phyloP scores from a whole-genome alignment of 495 filamentous ascomycete genomes.

The Viridothelium virens region DNA sequence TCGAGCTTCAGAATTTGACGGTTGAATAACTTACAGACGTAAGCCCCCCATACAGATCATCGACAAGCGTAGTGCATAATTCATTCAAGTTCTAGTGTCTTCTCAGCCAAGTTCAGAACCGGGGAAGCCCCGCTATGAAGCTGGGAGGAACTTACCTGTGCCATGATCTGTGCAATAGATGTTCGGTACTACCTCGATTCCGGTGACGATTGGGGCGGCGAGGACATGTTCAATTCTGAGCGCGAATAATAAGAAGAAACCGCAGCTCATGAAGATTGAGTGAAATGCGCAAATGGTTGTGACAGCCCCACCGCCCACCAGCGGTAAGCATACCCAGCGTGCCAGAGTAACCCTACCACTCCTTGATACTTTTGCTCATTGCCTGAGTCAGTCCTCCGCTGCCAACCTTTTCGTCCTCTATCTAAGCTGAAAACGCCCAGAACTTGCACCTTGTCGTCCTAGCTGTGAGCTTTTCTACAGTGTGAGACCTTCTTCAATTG shows the following conservation, averaged over 20 bases:
- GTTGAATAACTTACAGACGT: slow-evolving; percentile 60
- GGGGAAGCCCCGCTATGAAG: background rate
- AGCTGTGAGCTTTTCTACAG: no score
- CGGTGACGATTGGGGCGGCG: no score
- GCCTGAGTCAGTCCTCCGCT: slow-evolving; percentile 31
- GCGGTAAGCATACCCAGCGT: no score
- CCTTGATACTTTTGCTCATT: background rate
- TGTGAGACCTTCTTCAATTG: background rate
- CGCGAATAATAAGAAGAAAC: background rate
- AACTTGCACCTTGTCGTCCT: background rate
- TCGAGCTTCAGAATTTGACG: background rate
- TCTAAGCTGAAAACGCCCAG: background rate
- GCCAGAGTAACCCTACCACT: no score
- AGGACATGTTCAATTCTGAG: background rate
- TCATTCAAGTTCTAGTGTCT: slow-evolving; percentile 44
- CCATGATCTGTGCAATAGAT: background rate
- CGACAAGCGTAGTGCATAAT: slow-evolving; percentile 81
- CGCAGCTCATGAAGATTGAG: no score
- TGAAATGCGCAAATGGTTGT: no score
- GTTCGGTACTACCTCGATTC: background rate
- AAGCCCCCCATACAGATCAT: slow-evolving; percentile 81
- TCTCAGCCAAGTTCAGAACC: background rate
- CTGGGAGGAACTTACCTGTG: background rate
- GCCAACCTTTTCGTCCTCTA: slow-evolving; percentile 22
- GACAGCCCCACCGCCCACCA: no score